Evolutionary conservation across 257 asterid species (phyloP), one percentile per base, ranked within the genome.

Genomic region (Salvia splendens): DNA sequence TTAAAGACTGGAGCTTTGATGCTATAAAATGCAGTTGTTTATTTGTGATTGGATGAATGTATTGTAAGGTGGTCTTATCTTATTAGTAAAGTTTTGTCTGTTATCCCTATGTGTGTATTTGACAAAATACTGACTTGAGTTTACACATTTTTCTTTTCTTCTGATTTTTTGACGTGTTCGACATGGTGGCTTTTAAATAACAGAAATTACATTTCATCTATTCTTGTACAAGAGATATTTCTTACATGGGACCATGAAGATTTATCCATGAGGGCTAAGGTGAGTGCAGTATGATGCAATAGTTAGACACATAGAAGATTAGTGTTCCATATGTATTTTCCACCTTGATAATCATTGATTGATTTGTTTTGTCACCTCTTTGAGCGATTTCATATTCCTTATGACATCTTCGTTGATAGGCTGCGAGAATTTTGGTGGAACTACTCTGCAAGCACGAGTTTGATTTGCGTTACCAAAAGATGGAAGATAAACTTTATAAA

Each of bases 161-260:
- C 32, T 43, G 67, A 68, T 77, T 36, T 36, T 57, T 5, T 10
- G 40, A 48, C 20, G 46, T 73, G 20, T 55, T 62, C 68, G 70
- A 74, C 35, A 32, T 45, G 75, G 33, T 56, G 56, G 73, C 66
- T 73, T 51, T 63, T 55, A 6, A 15, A 69, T 66, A 65, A 20
- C 91, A 94, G 99, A 88, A 91, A 94, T 78, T 94, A 88, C 78
- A 94, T 94, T 70, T 85, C 99, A 17, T 88, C 99, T 57, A 84
- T 94, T 75, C 92, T 94, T 49, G 88, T 94, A 64, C 99, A 94
- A 91, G 99, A 94, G 85, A 89, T 91, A 77, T 94, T 94, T 81
- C 95, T 94, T 63, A 88, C 99, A 33, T 94, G 96, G 99, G 99
- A 94, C 80, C 99, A 94, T 38, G 99, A 94, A 76, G 99, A 91